Conservation (phyloP, 768 basidiomycete species). For the Phanerodontia chrysosporium region DNA sequence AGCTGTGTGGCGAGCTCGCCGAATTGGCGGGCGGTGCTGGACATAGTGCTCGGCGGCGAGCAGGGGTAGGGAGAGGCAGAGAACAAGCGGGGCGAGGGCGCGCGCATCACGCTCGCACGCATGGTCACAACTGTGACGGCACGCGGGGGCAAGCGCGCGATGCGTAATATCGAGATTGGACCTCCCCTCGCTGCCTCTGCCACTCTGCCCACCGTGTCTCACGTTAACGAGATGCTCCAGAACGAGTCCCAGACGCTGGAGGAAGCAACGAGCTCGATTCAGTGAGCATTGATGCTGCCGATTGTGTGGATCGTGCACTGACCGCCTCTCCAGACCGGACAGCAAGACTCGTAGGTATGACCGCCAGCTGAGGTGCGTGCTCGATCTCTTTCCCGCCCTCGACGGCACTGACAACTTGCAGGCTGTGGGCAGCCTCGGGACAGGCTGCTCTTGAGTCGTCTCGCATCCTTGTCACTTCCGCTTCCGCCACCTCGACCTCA, state of each 20-base stretch:
- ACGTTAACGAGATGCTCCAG: conserved; percentile 2
- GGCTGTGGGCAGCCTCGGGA: conserved; percentile 88
- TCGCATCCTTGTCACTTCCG: conserved; percentile 76
- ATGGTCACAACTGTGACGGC: conserved; percentile 6
- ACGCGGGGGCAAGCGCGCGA: conserved; percentile 4
- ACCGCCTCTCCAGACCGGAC: conserved; percentile 57
- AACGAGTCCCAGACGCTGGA: conserved; percentile 45
- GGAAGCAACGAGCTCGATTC: conserved; percentile 37
- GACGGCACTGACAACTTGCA: neutral
- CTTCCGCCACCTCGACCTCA: conserved; percentile 69
- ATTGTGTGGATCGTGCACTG: conserved; percentile 2
- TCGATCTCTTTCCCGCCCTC: neutral
- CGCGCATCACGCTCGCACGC: conserved; percentile 1
- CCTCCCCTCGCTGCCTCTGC: neutral
- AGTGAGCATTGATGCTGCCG: conserved; percentile 23
- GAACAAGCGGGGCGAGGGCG: too few species aligned
- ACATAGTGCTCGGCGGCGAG: conserved; percentile 23
- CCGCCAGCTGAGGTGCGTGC: conserved; percentile 81
- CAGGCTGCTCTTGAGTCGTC: conserved; percentile 86
- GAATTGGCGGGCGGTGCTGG: conserved; percentile 56
- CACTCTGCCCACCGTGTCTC: neutral
- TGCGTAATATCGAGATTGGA: neutral
- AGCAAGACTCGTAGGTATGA: conserved; percentile 90
- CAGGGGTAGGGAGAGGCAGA: neutral
- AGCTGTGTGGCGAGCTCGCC: conserved; percentile 88